Evolutionary conservation across 192 early-diverging fungal species (phyloP).

Genomic region (Umbelopsis vinacea): DNA sequence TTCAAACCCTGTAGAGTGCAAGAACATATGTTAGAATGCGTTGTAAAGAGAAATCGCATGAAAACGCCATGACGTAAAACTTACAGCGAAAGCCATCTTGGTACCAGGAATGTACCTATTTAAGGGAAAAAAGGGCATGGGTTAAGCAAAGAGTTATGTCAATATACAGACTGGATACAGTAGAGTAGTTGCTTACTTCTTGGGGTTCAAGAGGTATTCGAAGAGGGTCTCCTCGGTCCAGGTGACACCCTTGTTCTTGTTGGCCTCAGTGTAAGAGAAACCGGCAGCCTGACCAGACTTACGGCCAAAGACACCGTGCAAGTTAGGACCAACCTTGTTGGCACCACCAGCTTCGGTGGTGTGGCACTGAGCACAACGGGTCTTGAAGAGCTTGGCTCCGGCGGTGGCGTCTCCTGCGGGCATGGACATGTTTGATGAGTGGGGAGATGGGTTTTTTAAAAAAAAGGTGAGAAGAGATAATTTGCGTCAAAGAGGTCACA

Average conservation of each 20-base stretch:
- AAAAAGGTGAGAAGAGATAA: conserved; percentile 9
- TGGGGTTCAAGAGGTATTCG: conserved; percentile 97
- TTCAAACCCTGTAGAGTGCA: conserved; percentile 46
- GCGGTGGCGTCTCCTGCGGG: conserved; percentile 39
- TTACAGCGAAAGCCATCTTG: conserved; percentile 96
- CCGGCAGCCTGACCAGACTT: conserved; percentile 85
- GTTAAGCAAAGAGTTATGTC: not conserved
- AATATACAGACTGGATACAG: conserved; percentile 14
- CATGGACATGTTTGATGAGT: conserved; percentile 10
- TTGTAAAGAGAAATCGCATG: not conserved
- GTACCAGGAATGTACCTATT: conserved; percentile 80
- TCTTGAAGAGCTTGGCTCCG: conserved; percentile 83
- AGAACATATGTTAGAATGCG: not conserved
- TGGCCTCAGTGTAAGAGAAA: conserved; percentile 93
- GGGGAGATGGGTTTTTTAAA: conserved; percentile 10
- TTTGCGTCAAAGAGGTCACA: conserved; percentile 2
- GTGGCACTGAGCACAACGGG: conserved; percentile 98
- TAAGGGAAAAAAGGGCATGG: not conserved
- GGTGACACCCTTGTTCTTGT: conserved; percentile 80
- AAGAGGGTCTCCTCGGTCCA: conserved; percentile 94
- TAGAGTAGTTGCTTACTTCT: conserved; percentile 68
- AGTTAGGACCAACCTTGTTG: conserved; percentile 97
- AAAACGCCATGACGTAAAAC: conserved; percentile 73
- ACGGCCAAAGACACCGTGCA: conserved; percentile 91
- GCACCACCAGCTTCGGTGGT: conserved; percentile 84